These are phyloP conservation scores for Lasiodiplodia hormozganensis DNA, from an alignment of 2,329 filamentous ascomycete species.

Conservation along the genomic window DNA sequence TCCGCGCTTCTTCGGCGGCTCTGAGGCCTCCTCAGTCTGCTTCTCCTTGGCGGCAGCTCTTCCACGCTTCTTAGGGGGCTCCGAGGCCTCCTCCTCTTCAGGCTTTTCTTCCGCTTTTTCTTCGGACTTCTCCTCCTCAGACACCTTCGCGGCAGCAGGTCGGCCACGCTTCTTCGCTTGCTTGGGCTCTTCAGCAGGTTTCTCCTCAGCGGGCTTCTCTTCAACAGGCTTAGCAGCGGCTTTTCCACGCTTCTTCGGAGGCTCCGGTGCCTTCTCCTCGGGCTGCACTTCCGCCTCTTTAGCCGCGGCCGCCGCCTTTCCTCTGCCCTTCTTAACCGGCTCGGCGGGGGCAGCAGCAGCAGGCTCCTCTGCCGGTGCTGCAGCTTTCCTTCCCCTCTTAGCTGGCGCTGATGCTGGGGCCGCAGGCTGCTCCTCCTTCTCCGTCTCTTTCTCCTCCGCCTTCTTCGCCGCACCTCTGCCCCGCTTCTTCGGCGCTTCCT, in stretches of 20 bases:
- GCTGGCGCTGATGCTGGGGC: background rate
- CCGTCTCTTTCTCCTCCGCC: background rate
- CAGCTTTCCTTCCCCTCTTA: constrained; percentile 15
- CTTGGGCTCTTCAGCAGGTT: constrained; percentile 21
- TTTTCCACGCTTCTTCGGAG: constrained; percentile 28
- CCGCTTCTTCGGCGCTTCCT: constrained; percentile 10
- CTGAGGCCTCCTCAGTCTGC: constrained; percentile 9
- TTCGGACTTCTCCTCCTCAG: constrained; percentile 10
- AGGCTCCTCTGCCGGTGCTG: constrained; percentile 2
- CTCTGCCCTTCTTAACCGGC: constrained; percentile 13
- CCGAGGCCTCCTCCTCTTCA: background rate
- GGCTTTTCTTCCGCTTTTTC: constrained; percentile 15
- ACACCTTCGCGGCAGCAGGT: constrained; percentile 29
- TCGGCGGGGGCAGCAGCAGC: background rate
- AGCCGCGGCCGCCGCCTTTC: constrained; percentile 2
- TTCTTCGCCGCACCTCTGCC: constrained; percentile 5
- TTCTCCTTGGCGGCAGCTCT: constrained; percentile 6
- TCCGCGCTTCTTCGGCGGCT: constrained; percentile 17
- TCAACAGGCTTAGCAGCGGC: constrained; percentile 1
- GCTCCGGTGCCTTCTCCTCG: constrained; percentile 19
- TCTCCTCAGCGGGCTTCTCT: background rate
- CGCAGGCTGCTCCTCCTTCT: background rate
- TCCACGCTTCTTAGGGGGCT: constrained; percentile 20
- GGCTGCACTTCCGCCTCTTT: constrained; percentile 25
- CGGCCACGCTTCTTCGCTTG: constrained; percentile 41